Evolutionary conservation across 1,284 basidiomycete species (phyloP).

Genomic region (Tilletia setariae): DNA sequence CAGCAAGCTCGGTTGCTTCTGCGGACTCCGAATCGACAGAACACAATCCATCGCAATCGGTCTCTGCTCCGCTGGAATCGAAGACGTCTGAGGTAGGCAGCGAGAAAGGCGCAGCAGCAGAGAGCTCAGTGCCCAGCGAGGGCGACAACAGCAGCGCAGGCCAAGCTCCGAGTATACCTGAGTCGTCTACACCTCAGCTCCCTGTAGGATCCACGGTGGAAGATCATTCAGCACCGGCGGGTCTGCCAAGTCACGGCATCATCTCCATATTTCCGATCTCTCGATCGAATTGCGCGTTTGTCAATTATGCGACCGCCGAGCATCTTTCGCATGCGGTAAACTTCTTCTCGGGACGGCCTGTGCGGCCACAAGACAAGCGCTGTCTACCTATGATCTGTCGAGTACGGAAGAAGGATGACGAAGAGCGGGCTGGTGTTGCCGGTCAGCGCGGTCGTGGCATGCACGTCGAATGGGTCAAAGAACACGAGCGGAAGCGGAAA

Average conservation of each 20-base stretch:
- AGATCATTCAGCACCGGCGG: background rate
- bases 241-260: conserved; percentile 50
- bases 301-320: conserved; percentile 72
- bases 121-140: no score
- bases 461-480: conserved; percentile 71
- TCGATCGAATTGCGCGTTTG: conserved; percentile 86
- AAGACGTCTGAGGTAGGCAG: no score
- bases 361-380: conserved; percentile 67
- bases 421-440: conserved; percentile 82
- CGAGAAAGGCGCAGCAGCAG: no score
- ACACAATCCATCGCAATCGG: background rate
- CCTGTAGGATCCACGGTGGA: no score
- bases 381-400: conserved; percentile 81
- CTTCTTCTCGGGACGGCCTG: conserved; percentile 68
- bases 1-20: background rate
- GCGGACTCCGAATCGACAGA: background rate
- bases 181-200: no score
- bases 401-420: conserved; percentile 78
- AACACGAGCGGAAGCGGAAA: conserved; percentile 56
- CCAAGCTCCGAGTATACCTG: no score
- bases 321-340: conserved; percentile 68
- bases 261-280: conserved; percentile 86
- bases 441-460: conserved; percentile 82
- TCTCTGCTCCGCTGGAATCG: no score
- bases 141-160: no score